Evolutionary conservation across 2,329 filamentous ascomycete genomes (phyloP), one percentile per base, ranked within the genome.

Genomic region (Ophiostoma montium): DNA sequence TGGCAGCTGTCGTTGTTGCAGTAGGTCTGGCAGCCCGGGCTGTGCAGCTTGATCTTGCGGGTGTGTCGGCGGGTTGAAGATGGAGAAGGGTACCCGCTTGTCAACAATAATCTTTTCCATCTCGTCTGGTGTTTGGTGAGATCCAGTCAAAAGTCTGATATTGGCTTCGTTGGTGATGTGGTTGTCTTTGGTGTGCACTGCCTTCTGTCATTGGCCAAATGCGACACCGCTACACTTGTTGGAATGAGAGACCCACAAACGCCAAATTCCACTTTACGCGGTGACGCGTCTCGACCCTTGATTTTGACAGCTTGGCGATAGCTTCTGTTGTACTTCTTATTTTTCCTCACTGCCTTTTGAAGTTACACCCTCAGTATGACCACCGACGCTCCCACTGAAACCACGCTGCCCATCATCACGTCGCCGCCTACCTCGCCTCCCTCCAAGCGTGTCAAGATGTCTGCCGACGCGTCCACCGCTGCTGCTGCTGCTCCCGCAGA

Each of bases 381-480:
- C 44, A 35, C 48, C 16, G 48, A 52, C 50, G 35, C 45, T 21
- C n/a, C 53, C 19, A 23, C 47, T 35, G 42, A 51, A 30, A 31
- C 48, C 33, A 39, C 52, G 6, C 27, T 49, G 23, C 38, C 49
- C 30, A 36, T 42, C 39, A 42, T 31, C 23, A 42, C 39, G 12
- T 77, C 78, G 47, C 72, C 80, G 21, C 81, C 82, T 36, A 74
- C 75, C 50, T 89, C 85, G 9, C 87, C 86, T 27, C 78, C 86
- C 23, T 74, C 86, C 44, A 94, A 94, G 70, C 80, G 86, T 61
- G 75, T 84, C 60, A 92, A 88, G 71, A 78, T 55, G 52, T 46
- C 54, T 23, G 36, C 36, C 32, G 50, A 52, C 18, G 41, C 56
- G 47, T 59, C 35, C 31, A 5, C 36, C 19, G 53, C 63, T 70